A percentile compares a stretch with the other conserved stretches of the same genome.
Evolutionary conservation across 2,329 filamentous ascomycete species (phyloP).

Genomic region (Penicillium sp.): DNA sequence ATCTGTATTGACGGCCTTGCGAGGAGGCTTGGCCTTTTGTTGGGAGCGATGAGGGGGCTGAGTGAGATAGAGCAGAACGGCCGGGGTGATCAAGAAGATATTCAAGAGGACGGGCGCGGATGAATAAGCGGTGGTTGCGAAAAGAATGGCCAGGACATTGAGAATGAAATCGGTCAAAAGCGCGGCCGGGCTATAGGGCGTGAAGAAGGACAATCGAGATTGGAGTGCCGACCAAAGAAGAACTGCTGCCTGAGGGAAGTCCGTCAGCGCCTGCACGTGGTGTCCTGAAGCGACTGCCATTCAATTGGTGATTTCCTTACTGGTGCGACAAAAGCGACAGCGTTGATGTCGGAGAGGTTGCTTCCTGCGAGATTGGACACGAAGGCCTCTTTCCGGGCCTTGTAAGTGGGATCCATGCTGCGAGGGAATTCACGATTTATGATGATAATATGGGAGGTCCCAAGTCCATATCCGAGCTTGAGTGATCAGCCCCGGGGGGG

Average conservation of each 20-base stretch:
- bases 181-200: slow-evolving; percentile 61
- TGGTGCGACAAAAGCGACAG: slow-evolving; percentile 75
- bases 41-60: slow-evolving; percentile 23
- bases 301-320: slow-evolving; percentile 47
- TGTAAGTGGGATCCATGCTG: slow-evolving; percentile 58
- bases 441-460: neutral
- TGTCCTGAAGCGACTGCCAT: neutral
- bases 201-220: slow-evolving; percentile 76
- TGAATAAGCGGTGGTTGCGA: slow-evolving; percentile 81
- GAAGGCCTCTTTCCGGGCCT: slow-evolving; percentile 88
- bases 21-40: slow-evolving; percentile 33
- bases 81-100: slow-evolving; percentile 66
- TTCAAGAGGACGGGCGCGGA: slow-evolving; percentile 67
- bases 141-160: slow-evolving; percentile 74
- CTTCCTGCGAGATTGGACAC: slow-evolving; percentile 87
- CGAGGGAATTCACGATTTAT: neutral
- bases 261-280: too few relatives aligned
- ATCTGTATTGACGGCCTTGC: slow-evolving; percentile 17
- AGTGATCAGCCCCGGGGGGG: neutral
- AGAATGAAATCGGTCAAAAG: slow-evolving; percentile 78
- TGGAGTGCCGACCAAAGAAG: slow-evolving; percentile 87
- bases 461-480: neutral
- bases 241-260: slow-evolving; percentile 60
- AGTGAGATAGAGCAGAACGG: slow-evolving; percentile 54
- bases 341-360: slow-evolving; percentile 76